These are phyloP conservation scores for Blumeria graminis DNA, from an alignment of 2,329 filamentous ascomycete species.

Conservation along the genomic window DNA sequence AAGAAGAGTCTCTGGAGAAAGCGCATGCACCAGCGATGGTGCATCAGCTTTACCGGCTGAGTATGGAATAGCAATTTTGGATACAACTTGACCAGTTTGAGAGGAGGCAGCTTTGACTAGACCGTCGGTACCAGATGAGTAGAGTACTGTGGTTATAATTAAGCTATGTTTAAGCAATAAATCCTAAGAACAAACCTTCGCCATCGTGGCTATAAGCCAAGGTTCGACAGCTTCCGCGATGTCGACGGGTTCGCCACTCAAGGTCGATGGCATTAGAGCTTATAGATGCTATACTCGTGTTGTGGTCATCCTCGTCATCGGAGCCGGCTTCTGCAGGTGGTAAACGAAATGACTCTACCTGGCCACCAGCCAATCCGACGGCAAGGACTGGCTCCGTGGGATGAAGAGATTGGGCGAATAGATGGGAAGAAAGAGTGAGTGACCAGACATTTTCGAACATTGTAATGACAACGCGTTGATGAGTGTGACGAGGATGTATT, in stretches of 20 bases:
- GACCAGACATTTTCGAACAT: constrained; percentile 59
- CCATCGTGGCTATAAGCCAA: constrained; percentile 63
- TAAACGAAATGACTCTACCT: constrained; percentile 65
- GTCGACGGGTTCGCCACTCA: constrained; percentile 64
- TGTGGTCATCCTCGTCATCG: constrained; percentile 25
- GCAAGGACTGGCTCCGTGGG: constrained; percentile 64
- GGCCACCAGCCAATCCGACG: constrained; percentile 62
- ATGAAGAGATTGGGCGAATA: constrained; percentile 76
- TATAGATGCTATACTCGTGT: constrained; percentile 26
- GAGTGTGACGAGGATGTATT: too few species aligned
- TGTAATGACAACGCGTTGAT: neutral
- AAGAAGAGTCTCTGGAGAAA: constrained; percentile 72
- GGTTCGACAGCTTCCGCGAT: constrained; percentile 81
- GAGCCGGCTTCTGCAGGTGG: constrained; percentile 26
- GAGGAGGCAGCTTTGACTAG: constrained; percentile 34
- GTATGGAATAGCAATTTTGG: constrained; percentile 56
- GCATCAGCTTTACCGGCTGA: constrained; percentile 26
- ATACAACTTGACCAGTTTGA: constrained; percentile 40
- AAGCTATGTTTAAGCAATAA: neutral
- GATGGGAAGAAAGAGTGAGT: constrained; percentile 59
- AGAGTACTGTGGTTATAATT: constrained; percentile 20
- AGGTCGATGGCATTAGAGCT: constrained; percentile 60
- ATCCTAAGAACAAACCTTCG: constrained; percentile 27
- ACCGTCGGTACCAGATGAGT: constrained; percentile 37
- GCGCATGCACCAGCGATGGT: constrained; percentile 58